phyloP scores from a whole-genome alignment of 768 basidiomycete genomes.

The Agaricus subrufescens region DNA sequence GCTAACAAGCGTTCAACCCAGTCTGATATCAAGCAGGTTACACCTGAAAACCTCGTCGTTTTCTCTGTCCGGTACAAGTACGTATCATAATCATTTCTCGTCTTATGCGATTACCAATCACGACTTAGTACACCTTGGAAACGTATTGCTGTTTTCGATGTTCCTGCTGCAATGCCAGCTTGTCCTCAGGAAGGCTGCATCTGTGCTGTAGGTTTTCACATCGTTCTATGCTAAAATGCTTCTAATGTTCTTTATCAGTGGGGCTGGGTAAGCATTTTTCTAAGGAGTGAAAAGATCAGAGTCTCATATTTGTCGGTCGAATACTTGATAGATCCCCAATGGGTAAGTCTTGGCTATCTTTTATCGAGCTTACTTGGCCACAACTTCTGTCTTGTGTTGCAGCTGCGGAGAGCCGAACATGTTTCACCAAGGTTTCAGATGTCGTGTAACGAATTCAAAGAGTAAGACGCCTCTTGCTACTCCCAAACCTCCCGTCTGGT shows the following conservation, averaged over 20 bases:
- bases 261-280: slow-evolving; percentile 41
- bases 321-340: slow-evolving; percentile 28
- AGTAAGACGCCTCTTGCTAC: slow-evolving; percentile 33
- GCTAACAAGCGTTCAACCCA: slow-evolving; percentile 10
- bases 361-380: neutral
- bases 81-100: slow-evolving; percentile 12
- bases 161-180: slow-evolving; percentile 43
- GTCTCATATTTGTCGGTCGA: neutral
- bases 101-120: neutral
- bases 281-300: neutral
- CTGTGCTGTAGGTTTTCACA: slow-evolving; percentile 38
- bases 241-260: slow-evolving; percentile 27
- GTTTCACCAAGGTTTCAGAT: slow-evolving; percentile 41
- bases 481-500: slow-evolving; percentile 46
- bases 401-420: slow-evolving; percentile 54
- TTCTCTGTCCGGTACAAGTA: slow-evolving; percentile 49
- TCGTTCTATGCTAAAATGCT: neutral
- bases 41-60: slow-evolving; percentile 43
- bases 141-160: slow-evolving; percentile 40
- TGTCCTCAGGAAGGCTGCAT: slow-evolving; percentile 49
- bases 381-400: neutral
- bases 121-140: slow-evolving; percentile 46
- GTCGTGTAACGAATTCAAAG: slow-evolving; percentile 42
- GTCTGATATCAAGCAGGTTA: slow-evolving; percentile 45
- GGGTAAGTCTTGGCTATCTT: slow-evolving; percentile 22